These are phyloP conservation scores for Puccinia sorghi DNA, from an alignment of 1,284 basidiomycete genomes.

Conservation along the genomic window DNA sequence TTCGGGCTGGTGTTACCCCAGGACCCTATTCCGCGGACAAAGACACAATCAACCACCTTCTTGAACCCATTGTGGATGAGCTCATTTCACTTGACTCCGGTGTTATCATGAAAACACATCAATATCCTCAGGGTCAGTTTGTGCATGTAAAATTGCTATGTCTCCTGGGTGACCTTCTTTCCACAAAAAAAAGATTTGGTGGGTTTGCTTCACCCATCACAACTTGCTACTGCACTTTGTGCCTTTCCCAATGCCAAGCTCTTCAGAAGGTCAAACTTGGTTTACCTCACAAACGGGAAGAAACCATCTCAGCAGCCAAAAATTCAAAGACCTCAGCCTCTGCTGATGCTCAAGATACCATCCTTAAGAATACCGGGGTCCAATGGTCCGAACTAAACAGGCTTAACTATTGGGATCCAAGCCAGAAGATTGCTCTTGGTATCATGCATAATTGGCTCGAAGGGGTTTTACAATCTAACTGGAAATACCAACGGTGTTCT, in stretches of 20 bases:
- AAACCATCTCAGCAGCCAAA: neutral
- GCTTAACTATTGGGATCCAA: neutral
- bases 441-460: constrained; percentile 28
- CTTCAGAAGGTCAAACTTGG: neutral
- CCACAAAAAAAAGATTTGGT: constrained; percentile 8
- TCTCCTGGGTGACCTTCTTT: neutral
- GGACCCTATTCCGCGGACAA: neutral
- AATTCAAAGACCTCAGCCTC: neutral
- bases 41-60: constrained; percentile 58
- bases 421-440: neutral
- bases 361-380: neutral
- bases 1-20: neutral
- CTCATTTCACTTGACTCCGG: constrained; percentile 42
- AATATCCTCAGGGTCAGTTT: neutral
- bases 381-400: constrained; percentile 25
- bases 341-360: neutral
- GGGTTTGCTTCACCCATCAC: constrained; percentile 17
- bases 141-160: neutral
- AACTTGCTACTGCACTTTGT: constrained; percentile 6
- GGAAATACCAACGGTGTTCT: neutral
- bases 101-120: constrained; percentile 15
- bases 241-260: neutral
- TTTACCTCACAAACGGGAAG: neutral
- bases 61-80: constrained; percentile 59
- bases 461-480: neutral